Evolutionary conservation across 2,329 filamentous ascomycete species (phyloP), one percentile per base, ranked within the genome.

Genomic region (Oidium heveae): DNA sequence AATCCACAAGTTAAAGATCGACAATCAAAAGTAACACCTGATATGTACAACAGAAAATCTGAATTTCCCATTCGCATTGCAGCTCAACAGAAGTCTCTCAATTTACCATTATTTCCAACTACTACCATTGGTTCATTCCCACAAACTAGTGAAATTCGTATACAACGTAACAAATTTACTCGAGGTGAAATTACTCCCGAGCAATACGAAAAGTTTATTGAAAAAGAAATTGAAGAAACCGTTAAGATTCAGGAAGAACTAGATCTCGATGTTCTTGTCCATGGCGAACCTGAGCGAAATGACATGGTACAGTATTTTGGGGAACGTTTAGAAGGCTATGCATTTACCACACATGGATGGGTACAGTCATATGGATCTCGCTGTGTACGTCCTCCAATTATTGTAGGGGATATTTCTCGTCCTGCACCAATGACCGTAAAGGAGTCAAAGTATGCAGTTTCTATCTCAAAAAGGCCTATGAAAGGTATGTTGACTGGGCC

Each of bases 241-340:
- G 79, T 98, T 72, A 85, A 87, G 76, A 85, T 96, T 71, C 91
- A 98, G 75, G 87, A 96, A 66, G 91, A 96, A 75, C 88, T 98
- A 66, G 87, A 80, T 70, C 82, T 98, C 55, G 91, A 98, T 64
- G 91, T 98, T 69, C 86, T 84, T 68, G 91, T 98, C 61, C 91
- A 98, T 76, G 91, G 91, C 68, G 91, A 98, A 79, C 91, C 91
- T 57, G 91, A 98, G 80, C 87, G 91, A 71, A 98, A 98, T 75
- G 91, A 98, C 81, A 98, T 98, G 91, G 91, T 98, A 54, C 91
- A 98, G 74, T 98, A 95, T 82, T 98, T 98, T 65, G 91, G 91
- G 72, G 91, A 98, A 80, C 84, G 86, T 66, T 78, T 98, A 59
- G 80, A 93, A 66, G 91, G 91, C 66, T 98, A 96, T 70, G 84